These are phyloP conservation scores for Termitomyces sp. DNA, from an alignment of 768 basidiomycete genomes.

Conservation along the genomic window DNA sequence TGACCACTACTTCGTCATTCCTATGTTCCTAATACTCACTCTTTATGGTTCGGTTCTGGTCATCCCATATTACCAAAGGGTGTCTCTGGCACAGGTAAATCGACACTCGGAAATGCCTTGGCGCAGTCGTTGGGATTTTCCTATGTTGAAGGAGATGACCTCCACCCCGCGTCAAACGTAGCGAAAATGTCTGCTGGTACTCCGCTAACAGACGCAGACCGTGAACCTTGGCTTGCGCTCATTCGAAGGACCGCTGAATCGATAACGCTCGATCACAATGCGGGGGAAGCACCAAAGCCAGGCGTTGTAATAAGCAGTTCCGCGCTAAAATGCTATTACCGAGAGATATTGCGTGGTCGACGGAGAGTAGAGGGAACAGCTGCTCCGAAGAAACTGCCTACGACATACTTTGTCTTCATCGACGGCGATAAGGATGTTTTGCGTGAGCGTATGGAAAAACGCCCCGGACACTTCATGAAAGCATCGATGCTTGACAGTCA, in stretches of 20 bases:
- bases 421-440: constrained; percentile 57
- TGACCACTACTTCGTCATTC: not conserved
- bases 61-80: constrained; percentile 45
- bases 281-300: constrained; percentile 13
- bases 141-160: constrained; percentile 86
- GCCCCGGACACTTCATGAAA: constrained; percentile 84
- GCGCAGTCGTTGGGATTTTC: constrained; percentile 60
- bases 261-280: constrained; percentile 17
- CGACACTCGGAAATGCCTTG: constrained; percentile 66
- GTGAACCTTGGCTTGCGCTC: constrained; percentile 79
- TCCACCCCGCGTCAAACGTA: constrained; percentile 80
- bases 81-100: constrained; percentile 72
- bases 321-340: constrained; percentile 77
- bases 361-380: constrained; percentile 2
- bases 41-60: not conserved
- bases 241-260: constrained; percentile 67
- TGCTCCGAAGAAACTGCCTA: constrained; percentile 25
- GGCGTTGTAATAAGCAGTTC: constrained; percentile 89
- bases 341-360: constrained; percentile 73
- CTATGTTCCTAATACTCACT: not conserved
- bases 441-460: constrained; percentile 58
- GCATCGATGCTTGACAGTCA: constrained; percentile 80
- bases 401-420: constrained; percentile 83
- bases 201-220: constrained; percentile 79
- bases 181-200: constrained; percentile 82